These are phyloP conservation scores for Xylaria sp. DNA, from an alignment of 2,329 filamentous ascomycete species.

Conservation along the genomic window DNA sequence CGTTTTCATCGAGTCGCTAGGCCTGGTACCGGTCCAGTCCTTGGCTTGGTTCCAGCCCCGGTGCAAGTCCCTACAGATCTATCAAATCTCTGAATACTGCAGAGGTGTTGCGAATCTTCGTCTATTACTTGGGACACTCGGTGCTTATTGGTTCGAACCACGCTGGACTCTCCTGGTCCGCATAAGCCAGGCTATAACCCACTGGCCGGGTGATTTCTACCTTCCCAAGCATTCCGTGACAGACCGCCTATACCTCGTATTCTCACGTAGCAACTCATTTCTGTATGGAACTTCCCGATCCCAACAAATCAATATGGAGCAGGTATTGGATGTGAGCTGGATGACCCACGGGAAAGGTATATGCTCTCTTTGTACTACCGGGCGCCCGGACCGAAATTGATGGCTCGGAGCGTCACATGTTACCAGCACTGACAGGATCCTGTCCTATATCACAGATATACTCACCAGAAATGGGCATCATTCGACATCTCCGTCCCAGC, in stretches of 20 bases:
- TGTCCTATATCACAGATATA: conserved; percentile 39
- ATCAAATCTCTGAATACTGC: conserved; percentile 8
- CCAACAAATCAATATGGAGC: conserved; percentile 69
- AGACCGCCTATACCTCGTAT: neutral
- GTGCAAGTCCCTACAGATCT: conserved; percentile 3
- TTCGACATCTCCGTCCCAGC: conserved; percentile 41
- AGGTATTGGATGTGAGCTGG: conserved; percentile 89
- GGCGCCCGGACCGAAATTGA: neutral
- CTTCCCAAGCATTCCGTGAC: neutral
- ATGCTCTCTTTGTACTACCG: conserved; percentile 33
- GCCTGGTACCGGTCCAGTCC: neutral
- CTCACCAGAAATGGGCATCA: conserved; percentile 40
- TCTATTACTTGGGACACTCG: neutral
- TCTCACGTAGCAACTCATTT: neutral
- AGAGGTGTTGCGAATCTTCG: neutral
- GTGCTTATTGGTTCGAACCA: neutral
- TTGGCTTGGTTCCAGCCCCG: neutral
- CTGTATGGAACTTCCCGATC: neutral
- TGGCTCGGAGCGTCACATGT: neutral
- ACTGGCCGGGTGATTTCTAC: neutral
- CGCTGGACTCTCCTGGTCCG: conserved; percentile 1
- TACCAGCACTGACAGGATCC: conserved; percentile 34
- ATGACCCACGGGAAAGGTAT: conserved; percentile 86
- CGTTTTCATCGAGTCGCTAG: neutral
- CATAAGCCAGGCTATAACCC: neutral